Percentiles rank a stretch among this genome's conserved stretches.
Evolutionary conservation across 495 filamentous ascomycete genomes (phyloP).

Genomic region (Penicillium cataractarum): DNA sequence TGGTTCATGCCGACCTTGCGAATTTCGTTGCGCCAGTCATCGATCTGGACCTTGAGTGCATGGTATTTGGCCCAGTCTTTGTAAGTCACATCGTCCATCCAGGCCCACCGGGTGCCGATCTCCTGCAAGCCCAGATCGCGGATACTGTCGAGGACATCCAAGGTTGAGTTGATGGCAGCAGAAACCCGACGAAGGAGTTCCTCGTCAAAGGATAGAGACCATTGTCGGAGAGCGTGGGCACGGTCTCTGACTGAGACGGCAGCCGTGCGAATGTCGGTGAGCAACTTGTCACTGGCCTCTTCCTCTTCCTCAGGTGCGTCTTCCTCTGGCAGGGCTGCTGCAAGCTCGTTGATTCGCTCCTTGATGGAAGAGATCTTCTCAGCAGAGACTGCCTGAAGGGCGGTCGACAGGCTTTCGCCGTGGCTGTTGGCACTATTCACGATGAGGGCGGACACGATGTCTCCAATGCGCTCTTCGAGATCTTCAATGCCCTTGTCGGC

Average conservation of each 20-base stretch:
- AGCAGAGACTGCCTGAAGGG: conserved; percentile 67
- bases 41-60: conserved; percentile 77
- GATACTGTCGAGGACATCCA: conserved; percentile 81
- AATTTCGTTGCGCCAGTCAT: conserved; percentile 83
- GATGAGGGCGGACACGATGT: conserved; percentile 76
- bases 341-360: conserved; percentile 62
- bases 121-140: conserved; percentile 90
- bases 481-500: conserved; percentile 79
- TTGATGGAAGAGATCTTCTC: conserved; percentile 69
- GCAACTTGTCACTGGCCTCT: conserved; percentile 64
- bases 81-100: conserved; percentile 93
- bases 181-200: conserved; percentile 70
- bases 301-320: conserved; percentile 56
- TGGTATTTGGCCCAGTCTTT: conserved; percentile 96
- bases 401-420: conserved; percentile 66
- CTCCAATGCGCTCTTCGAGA: conserved; percentile 66
- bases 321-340: conserved; percentile 57
- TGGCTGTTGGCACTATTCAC: conserved; percentile 64
- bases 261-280: conserved; percentile 66
- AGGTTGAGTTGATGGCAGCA: conserved; percentile 76
- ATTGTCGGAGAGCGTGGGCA: conserved; percentile 78
- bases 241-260: conserved; percentile 78
- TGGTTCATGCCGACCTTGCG: conserved; percentile 72
- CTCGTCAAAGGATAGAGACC: conserved; percentile 73
- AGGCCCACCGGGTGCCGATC: conserved; percentile 96